A percentile compares a stretch with the other conserved stretches of the same genome.
Evolutionary conservation across 2,329 filamentous ascomycete species (phyloP).

Genomic region (Monosporascus cannonballus): DNA sequence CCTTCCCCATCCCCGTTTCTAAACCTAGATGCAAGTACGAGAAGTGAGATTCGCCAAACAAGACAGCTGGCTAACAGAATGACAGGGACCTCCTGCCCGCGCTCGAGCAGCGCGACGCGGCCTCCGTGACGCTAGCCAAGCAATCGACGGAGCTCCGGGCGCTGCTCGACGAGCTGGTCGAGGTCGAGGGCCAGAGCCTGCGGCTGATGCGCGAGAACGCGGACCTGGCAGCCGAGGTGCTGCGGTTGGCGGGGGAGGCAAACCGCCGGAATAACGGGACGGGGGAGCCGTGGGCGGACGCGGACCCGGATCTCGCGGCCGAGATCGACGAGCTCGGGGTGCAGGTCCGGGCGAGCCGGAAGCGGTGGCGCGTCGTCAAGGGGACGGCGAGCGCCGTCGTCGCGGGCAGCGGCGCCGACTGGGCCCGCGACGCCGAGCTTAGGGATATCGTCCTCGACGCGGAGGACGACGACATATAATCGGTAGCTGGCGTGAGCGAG

Average conservation of each 20-base stretch:
- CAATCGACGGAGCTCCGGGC: slow-evolving; percentile 48
- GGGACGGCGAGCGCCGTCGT: slow-evolving; percentile 72
- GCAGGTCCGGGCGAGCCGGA: slow-evolving; percentile 55
- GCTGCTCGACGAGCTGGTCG: slow-evolving; percentile 46
- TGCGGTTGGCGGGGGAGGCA: slow-evolving; percentile 55
- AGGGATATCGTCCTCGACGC: slow-evolving; percentile 66
- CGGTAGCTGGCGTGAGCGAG: slow-evolving; percentile 3
- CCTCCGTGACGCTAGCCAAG: slow-evolving; percentile 58
- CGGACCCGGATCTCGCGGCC: slow-evolving; percentile 44
- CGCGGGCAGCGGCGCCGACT: slow-evolving; percentile 76
- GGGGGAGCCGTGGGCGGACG: slow-evolving; percentile 41
- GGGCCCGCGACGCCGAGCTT: slow-evolving; percentile 64
- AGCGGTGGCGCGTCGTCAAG: slow-evolving; percentile 70
- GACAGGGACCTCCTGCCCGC: slow-evolving; percentile 60
- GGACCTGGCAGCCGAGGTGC: slow-evolving; percentile 54
- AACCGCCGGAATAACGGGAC: slow-evolving; percentile 39
- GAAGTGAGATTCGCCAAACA: too few species aligned
- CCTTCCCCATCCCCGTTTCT: background rate
- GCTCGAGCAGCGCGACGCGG: slow-evolving; percentile 59
- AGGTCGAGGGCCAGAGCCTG: slow-evolving; percentile 53
- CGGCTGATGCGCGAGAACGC: slow-evolving; percentile 54
- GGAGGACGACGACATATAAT: slow-evolving; percentile 36
- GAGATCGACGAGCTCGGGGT: slow-evolving; percentile 54
- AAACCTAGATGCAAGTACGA: background rate
- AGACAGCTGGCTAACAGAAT: background rate